Conservation (phyloP, 1,284 basidiomycete species). For the Cystobasidium sp. region DNA sequence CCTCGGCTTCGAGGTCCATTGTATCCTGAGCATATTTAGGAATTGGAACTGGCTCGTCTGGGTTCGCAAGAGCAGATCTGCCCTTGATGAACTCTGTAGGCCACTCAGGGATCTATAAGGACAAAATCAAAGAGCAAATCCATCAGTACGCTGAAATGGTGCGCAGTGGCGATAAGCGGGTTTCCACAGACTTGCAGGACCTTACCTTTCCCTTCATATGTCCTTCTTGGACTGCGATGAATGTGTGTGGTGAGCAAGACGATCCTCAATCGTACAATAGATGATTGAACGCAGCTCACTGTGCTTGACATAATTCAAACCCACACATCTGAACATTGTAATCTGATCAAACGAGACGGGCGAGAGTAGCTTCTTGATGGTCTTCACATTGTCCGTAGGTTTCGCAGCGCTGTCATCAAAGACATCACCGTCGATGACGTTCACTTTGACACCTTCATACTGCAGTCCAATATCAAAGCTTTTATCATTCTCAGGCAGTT, state of each 20-base stretch:
- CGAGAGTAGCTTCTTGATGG: constrained; percentile 42
- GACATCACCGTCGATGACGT: constrained; percentile 34
- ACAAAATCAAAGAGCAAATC: background rate
- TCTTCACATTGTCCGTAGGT: constrained; percentile 26
- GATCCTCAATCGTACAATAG: background rate
- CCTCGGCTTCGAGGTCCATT: constrained; percentile 44
- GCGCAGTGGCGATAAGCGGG: background rate
- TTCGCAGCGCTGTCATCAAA: constrained; percentile 18
- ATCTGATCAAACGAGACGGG: constrained; percentile 42
- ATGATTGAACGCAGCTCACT: constrained; percentile 16
- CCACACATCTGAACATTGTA: constrained; percentile 37
- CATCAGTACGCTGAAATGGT: background rate
- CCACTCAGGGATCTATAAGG: constrained; percentile 32
- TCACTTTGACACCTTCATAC: constrained; percentile 35
- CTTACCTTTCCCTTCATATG: constrained; percentile 38
- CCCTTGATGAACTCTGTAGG: constrained; percentile 44
- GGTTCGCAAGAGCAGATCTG: constrained; percentile 40
- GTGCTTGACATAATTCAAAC: constrained; percentile 41
- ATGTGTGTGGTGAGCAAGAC: background rate
- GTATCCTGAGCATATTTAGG: constrained; percentile 40
- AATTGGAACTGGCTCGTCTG: constrained; percentile 35
- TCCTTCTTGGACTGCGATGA: constrained; percentile 33
- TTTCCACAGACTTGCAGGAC: background rate
- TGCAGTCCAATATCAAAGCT: constrained; percentile 36
- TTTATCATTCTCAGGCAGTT: constrained; percentile 8